These are phyloP conservation scores for Cucumis cinereus DNA, from an alignment of 306 rosid genomes.

Conservation along the genomic window DNA sequence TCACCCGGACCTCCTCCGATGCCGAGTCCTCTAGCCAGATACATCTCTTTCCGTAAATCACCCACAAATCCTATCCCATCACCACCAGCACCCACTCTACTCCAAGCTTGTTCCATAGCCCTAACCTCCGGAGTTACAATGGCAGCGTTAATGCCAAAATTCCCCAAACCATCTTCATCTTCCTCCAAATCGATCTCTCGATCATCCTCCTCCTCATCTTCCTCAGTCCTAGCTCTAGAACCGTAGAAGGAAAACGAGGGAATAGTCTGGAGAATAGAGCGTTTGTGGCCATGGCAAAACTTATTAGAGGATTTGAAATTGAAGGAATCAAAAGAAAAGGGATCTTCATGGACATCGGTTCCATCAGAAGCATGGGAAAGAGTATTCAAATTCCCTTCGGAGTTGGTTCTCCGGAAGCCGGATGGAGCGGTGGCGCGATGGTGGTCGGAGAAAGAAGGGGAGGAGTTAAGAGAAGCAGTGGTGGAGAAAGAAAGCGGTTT, in stretches of 20 bases:
- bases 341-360: constrained; percentile 20
- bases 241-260: constrained; percentile 29
- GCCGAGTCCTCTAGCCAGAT: constrained; percentile 47
- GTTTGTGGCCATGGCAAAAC: constrained; percentile 17
- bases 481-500: constrained; percentile 24
- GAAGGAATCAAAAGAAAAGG: background rate
- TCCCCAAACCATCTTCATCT: constrained; percentile 17
- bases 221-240: constrained; percentile 16
- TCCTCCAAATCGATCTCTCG: constrained; percentile 15
- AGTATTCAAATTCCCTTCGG: constrained; percentile 67
- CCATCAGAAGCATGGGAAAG: constrained; percentile 26
- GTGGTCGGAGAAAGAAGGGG: constrained; percentile 35
- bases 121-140: background rate
- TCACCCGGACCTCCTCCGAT: constrained; percentile 29
- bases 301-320: constrained; percentile 7
- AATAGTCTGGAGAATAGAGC: constrained; percentile 36
- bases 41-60: constrained; percentile 20
- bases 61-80: constrained; percentile 8
- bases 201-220: constrained; percentile 26
- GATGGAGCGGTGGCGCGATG: constrained; percentile 7
- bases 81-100: constrained; percentile 11
- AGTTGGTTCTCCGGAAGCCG: constrained; percentile 65
- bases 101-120: constrained; percentile 23
- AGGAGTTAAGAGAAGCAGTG: constrained; percentile 16
- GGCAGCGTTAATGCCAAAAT: constrained; percentile 3